Base-by-base conservation (phyloP, 768 basidiomycete genomes). In the Lactarius evosmus region DNA sequence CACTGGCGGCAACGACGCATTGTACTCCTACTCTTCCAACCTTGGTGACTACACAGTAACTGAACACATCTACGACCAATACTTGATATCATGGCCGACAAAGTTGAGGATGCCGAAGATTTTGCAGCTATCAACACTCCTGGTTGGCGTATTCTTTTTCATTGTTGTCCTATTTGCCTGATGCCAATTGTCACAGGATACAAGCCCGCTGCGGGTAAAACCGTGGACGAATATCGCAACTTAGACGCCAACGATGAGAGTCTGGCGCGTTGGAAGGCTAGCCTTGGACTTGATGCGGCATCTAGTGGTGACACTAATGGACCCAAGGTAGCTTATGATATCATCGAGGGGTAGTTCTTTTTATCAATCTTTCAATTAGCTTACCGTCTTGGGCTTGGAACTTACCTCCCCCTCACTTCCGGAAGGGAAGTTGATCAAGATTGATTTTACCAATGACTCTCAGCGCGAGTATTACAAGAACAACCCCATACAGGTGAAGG, bases 251-350 rank as follows among this genome's bases (percentile, higher is more conserved):
- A 90, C 66, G 95, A 98, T 74, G 95, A 97, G 76, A 93, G 91
- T 74, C 82, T 98, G 70, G 87, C 89, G 34, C 87, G 93, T 67
- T 98, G 96, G 96, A 98, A 98, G 75, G 93, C 92, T 41, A 93
- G 88, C 58, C 82, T 98, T 30, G 96, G 96, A 58, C 86, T 98
- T 65, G 81, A 85, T 36, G 86, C 83, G 32, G 78, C 73, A 22
- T 30, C 72, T 4, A 32, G 55, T 16, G 76, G 72, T 22, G 71
- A 78, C 61, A 73, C 78, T 16, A 75, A 65, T 68, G 85, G 84
- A 16, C 89, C 90, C 56, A 92, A 91, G 84, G 93, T 89, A 63
- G 29, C 66, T 54, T 25, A 58, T 38, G 54, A 30, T 46, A 72
- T 57, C 44, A 41, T 50, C 58, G 6, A n/a, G 36, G 25, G n/a